A percentile compares a stretch with the other conserved stretches of the same genome.
Evolutionary conservation across 805 yeast genomes (phyloP).

Genomic region (Metschnikowia anglica): DNA sequence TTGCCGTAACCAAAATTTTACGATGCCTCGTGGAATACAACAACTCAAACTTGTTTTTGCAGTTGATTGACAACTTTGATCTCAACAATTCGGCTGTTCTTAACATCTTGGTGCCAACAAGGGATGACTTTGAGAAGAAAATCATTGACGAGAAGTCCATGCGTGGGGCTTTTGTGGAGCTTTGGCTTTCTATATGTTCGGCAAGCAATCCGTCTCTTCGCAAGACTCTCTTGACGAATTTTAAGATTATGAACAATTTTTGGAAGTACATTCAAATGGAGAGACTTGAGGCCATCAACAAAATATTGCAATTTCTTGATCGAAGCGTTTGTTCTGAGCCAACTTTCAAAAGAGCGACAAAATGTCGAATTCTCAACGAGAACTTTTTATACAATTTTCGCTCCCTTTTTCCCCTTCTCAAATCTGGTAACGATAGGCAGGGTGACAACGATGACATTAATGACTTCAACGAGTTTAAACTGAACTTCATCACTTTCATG

Average conservation of each 20-base stretch:
- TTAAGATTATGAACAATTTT: slow-evolving; percentile 60
- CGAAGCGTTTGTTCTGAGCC: slow-evolving; percentile 55
- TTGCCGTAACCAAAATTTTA: slow-evolving; percentile 61
- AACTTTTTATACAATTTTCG: slow-evolving; percentile 61
- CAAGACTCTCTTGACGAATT: slow-evolving; percentile 59
- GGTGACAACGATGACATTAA: slow-evolving; percentile 24
- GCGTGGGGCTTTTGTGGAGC: slow-evolving; percentile 57
- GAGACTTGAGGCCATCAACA: slow-evolving; percentile 26
- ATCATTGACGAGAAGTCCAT: slow-evolving; percentile 39
- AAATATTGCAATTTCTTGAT: slow-evolving; percentile 49
- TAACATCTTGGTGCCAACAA: slow-evolving; percentile 52
- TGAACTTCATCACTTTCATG: slow-evolving; percentile 47
- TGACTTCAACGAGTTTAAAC: slow-evolving; percentile 34
- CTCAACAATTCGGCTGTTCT: slow-evolving; percentile 60
- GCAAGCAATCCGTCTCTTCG: slow-evolving; percentile 52
- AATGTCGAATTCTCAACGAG: slow-evolving; percentile 76
- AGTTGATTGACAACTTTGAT: slow-evolving; percentile 67
- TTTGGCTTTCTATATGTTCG: slow-evolving; percentile 56
- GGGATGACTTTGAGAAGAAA: slow-evolving; percentile 41
- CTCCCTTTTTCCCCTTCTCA: slow-evolving; percentile 37
- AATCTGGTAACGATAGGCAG: slow-evolving; percentile 14
- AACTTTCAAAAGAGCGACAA: slow-evolving; percentile 62
- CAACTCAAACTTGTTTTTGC: slow-evolving; percentile 51
- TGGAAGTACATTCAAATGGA: slow-evolving; percentile 53
- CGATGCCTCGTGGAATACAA: slow-evolving; percentile 49